A percentile compares a stretch with the other conserved stretches of the same genome.
Evolutionary conservation across 495 filamentous ascomycete species (phyloP).

Genomic region (Hypoxylon lienhwacheense): DNA sequence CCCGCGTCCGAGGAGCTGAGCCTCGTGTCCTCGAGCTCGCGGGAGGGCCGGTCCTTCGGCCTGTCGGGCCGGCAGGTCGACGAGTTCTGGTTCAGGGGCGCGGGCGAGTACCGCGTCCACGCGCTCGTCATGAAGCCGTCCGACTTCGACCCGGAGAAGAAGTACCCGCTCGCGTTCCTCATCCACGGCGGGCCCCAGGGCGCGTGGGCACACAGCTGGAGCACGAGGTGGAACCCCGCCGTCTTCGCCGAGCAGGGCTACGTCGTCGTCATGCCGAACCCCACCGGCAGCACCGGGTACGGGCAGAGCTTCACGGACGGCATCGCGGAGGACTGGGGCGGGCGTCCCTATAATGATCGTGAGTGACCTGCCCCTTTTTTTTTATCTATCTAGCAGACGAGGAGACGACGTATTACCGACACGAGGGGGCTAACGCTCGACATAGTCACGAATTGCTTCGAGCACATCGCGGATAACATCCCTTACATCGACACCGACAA

Average conservation of each 20-base stretch:
- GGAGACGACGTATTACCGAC: not conserved
- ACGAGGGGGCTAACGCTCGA: not conserved
- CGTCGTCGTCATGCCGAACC: constrained; percentile 84
- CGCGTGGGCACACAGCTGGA: constrained; percentile 82
- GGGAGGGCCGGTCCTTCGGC: constrained; percentile 69
- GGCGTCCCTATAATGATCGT: constrained; percentile 70
- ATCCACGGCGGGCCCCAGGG: constrained; percentile 91
- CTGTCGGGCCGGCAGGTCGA: constrained; percentile 62
- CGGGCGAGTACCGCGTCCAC: constrained; percentile 62
- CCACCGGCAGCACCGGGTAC: constrained; percentile 84
- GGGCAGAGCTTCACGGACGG: constrained; percentile 78
- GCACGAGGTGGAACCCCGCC: constrained; percentile 87
- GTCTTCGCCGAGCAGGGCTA: constrained; percentile 92
- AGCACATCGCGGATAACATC: constrained; percentile 71
- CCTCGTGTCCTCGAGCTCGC: constrained; percentile 65
- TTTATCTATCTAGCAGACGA: not conserved
- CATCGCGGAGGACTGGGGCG: constrained; percentile 78
- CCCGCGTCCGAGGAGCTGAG: constrained; percentile 47
- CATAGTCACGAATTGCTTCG: constrained; percentile 70
- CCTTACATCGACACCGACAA: constrained; percentile 72
- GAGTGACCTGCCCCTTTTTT: too few species aligned
- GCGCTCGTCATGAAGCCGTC: constrained; percentile 82
- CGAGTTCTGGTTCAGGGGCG: constrained; percentile 69
- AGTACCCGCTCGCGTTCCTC: constrained; percentile 79
- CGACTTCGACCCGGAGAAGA: constrained; percentile 67